Evolutionary conservation across 345 rosid species (phyloP).

Genomic region (Eucalyptus cloeziana): DNA sequence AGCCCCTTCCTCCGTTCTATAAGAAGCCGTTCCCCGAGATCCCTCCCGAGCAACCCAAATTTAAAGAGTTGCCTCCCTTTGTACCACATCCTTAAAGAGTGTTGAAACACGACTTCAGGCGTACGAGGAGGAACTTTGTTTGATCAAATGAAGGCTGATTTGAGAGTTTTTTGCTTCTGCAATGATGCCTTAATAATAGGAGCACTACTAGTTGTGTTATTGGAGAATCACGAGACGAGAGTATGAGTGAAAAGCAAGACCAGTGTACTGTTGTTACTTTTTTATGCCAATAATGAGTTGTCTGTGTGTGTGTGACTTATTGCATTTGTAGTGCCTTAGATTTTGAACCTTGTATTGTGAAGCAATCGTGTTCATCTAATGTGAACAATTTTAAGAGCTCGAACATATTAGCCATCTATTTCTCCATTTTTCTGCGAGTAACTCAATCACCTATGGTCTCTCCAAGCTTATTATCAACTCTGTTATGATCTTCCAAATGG

Average conservation of each 20-base stretch:
- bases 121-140: neutral
- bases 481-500: neutral
- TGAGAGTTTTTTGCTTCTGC: neutral
- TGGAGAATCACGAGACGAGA: neutral
- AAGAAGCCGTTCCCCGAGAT: constrained; percentile 9
- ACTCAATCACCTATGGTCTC: neutral
- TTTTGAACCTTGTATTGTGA: neutral
- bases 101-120: neutral
- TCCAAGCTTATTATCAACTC: neutral
- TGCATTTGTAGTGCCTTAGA: neutral
- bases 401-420: neutral
- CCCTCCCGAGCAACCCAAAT: constrained; percentile 43
- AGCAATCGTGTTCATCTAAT: neutral
- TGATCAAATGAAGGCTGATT: neutral
- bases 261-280: neutral
- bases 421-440: neutral
- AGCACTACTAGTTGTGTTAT: neutral
- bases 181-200: neutral
- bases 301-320: neutral
- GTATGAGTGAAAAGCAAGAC: neutral
- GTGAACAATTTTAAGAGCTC: neutral
- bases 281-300: neutral
- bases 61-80: constrained; percentile 38
- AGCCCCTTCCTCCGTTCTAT: constrained; percentile 31
- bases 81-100: constrained; percentile 3